Evolutionary conservation across 2,329 filamentous ascomycete species (phyloP), one percentile per base, ranked within the genome.

Genomic region (Diaporthe nobilis): DNA sequence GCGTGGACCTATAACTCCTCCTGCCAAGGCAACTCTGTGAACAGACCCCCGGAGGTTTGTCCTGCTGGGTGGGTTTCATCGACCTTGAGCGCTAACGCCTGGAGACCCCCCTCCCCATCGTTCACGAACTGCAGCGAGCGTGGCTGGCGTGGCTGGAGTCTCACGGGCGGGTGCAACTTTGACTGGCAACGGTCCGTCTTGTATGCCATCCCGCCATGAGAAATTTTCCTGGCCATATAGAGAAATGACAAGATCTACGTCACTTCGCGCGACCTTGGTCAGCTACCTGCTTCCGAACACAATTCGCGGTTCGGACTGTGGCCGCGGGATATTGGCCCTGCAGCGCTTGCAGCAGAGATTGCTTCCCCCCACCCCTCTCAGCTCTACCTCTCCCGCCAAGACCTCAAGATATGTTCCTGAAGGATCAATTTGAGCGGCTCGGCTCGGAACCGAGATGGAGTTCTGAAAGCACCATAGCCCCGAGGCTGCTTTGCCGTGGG

Each of bases 131-230:
- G n/a, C 61, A 49, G 22, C 31, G 49, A 25, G 49, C 65, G 65
- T 70, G 65, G 65, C 65, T 70, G 65, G 65, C 65, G 65, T 70
- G 65, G 65, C 65, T 70, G 65, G 20, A 53, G 49, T 70, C 47
- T 70, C 65, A 70, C 49, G 65, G 61, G 34, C 65, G 65, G 49
- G 49, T 70, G 65, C 65, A 42, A 37, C 65, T 55, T 22, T 70
- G 65, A 70, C 4, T 70, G 65, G 25, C 47, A 70, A 70, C 65
- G 65, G 65, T 42, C 49, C 20, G 34, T 28, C n/a, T 7, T 42
- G 49, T 68, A 39, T 68, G 9, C 49, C 44, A 37, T 37, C 25
- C 44, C 22, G 20, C 49, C 49, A 28, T 39, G 31, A n/a, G 65
- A 22, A 53, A 68, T 28, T 42, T 53, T 28, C 65, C 13, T 55